phyloP scores from a whole-genome alignment of 768 basidiomycete species.

The Cyclocybe aegerita region DNA sequence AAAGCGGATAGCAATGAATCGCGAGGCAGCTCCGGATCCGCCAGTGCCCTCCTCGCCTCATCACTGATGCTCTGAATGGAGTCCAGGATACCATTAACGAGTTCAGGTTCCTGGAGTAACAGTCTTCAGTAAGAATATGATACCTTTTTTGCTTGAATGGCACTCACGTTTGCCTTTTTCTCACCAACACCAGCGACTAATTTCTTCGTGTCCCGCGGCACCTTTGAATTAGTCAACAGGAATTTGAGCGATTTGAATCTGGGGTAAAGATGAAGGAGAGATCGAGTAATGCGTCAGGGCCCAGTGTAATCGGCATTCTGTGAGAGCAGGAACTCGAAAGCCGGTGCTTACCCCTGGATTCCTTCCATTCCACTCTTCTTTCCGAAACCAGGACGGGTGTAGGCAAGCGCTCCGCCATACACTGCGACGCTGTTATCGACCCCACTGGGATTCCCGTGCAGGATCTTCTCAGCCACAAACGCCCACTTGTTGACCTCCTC shows the following conservation, averaged over 20 bases:
- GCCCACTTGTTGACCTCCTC: constrained; percentile 91
- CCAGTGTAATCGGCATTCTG: not conserved
- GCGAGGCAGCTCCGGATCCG: constrained; percentile 72
- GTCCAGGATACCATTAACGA: constrained; percentile 73
- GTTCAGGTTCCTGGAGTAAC: constrained; percentile 71
- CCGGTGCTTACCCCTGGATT: constrained; percentile 71
- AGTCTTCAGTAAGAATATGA: constrained; percentile 9
- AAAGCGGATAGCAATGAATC: constrained; percentile 61
- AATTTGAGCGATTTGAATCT: constrained; percentile 92
- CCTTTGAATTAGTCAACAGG: constrained; percentile 88
- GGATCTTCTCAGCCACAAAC: constrained; percentile 91
- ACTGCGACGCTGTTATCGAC: constrained; percentile 95
- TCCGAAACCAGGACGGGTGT: constrained; percentile 78
- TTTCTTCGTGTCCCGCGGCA: constrained; percentile 92
- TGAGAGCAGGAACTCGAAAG: constrained; percentile 2
- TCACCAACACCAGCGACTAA: constrained; percentile 87
- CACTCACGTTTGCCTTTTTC: constrained; percentile 59
- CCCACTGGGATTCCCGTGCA: constrained; percentile 97
- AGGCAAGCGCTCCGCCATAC: constrained; percentile 89
- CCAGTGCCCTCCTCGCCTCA: constrained; percentile 73
- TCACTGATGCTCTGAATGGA: constrained; percentile 86
- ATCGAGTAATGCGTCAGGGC: not conserved
- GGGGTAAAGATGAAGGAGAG: not conserved
- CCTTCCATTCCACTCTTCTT: constrained; percentile 81
- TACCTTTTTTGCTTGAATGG: constrained; percentile 4